Evolutionary conservation across 176 grass and related monocot genomes (phyloP), one percentile per base, ranked within the genome.

Genomic region (Carex littledalei): DNA sequence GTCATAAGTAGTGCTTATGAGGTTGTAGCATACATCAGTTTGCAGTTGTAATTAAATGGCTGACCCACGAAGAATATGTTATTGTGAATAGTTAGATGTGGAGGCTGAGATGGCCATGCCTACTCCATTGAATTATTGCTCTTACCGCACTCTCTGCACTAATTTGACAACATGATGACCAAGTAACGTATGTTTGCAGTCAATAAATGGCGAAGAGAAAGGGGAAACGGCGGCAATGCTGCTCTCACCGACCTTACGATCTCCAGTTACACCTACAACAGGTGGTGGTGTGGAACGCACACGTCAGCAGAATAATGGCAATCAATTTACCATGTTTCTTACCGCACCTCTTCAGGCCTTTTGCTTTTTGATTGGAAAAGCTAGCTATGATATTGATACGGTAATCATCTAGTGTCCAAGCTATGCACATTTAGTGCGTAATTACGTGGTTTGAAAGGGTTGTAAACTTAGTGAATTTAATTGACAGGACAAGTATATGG

Each of bases 251-350:
- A 87, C 57, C 65, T 91, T 85, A 37, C 91, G 87, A 83, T 87
- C 95, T 84, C 84, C 86, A 12, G 21, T 71, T 35, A 47, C 24
- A 45, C 84, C 84, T 8, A 15, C 66, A 29, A 49, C 24, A 43
- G 89, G 81, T 39, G 77, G 86, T 65, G 63, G 85, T 85, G 78
- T 68, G 17, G 95, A 98, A n/a, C 93, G 87, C 54, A 75, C 75
- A 78, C 89, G 85, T 47, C 88, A 92, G 58, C 63, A 83, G 81
- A 83, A 62, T 26, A 81, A 80, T 90, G 95, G 92, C 84, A 94
- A 89, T 85, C 89, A 92, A 62, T 98, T 98, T 84, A 98, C 93
- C 84, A 93, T 98, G 89, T 98, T 98, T 72, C 92, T 98, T 55
- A 92, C 93, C 55, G 85, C 95, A 72, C 95, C 95, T 87, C 75